Evolutionary conservation across 306 rosid species (phyloP).

Genomic region (peach (Prunus persica)): Prunus_persica_NCBIv2 NC_034014.1:3167501-3168000

Average conservation of each 20-base stretch:
- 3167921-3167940: background rate
- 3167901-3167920: background rate
- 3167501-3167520: background rate
- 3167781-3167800: background rate
- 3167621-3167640: background rate
- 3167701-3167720: constrained; percentile 1
- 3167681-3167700: constrained; percentile 5
- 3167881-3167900: constrained; percentile 4
- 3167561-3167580: background rate
- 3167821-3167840: background rate
- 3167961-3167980: background rate
- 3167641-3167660: background rate
- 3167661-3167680: background rate
- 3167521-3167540: background rate
- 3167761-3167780: background rate
- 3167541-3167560: background rate
- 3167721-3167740: background rate
- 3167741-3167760: background rate
- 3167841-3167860: background rate
- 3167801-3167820: background rate
- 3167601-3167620: background rate
- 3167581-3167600: no score
- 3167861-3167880: background rate
- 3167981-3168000: no score
- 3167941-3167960: background rate